Evolutionary conservation across 441 rosid genomes (phyloP).

Genomic region (Capsella rubella): DNA sequence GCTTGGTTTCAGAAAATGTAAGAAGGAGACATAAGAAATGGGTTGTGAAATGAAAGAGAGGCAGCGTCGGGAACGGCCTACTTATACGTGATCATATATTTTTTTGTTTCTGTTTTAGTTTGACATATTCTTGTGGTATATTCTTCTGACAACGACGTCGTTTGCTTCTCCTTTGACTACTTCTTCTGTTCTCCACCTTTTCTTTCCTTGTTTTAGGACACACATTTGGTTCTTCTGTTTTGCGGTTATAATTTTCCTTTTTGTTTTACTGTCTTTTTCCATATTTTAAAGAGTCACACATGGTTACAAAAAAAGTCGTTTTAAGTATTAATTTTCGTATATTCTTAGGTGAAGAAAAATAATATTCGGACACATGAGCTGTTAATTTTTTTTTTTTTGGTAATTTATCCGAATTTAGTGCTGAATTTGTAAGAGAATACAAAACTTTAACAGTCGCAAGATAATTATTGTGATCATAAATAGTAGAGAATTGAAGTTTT

Average conservation of each 20-base stretch:
- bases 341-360: slow-evolving; percentile 5
- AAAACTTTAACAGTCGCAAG: background rate
- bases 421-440: slow-evolving; percentile 12
- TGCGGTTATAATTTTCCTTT: background rate
- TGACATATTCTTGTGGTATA: slow-evolving; percentile 46
- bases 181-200: slow-evolving; percentile 4
- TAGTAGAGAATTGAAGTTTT: background rate
- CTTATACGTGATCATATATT: slow-evolving; percentile 19
- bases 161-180: slow-evolving; percentile 26
- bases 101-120: slow-evolving; percentile 24
- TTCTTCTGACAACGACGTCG: slow-evolving; percentile 42
- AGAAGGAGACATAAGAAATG: slow-evolving; percentile 13
- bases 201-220: slow-evolving; percentile 34
- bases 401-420: slow-evolving; percentile 27
- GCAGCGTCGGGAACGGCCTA: slow-evolving; percentile 26
- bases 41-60: slow-evolving; percentile 30
- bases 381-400: slow-evolving; percentile 10
- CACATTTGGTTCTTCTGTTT: slow-evolving; percentile 32
- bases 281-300: slow-evolving; percentile 10
- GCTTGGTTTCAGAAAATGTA: slow-evolving; percentile 19
- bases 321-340: slow-evolving; percentile 18
- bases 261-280: background rate
- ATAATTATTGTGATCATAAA: slow-evolving; percentile 1
- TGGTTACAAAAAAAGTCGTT: slow-evolving; percentile 9
- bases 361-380: slow-evolving; percentile 32